Evolutionary conservation across 306 rosid genomes (phyloP), one percentile per base, ranked within the genome.

Genomic region (Astragalus glycyphyllos): DNA sequence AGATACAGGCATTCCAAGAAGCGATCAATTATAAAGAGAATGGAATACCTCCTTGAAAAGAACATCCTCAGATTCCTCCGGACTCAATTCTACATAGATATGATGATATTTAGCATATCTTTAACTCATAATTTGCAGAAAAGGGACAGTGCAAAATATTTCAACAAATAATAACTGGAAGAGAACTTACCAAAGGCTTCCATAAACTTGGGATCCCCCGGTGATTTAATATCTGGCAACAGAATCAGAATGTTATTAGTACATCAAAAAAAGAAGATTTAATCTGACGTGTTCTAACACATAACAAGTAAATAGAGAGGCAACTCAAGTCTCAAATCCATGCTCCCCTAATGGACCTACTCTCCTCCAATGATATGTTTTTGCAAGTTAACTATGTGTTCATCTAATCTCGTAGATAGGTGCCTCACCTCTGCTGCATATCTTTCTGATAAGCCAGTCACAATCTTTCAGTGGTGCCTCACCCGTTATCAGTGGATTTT

Each of bases 31-130:
- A 55, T 46, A 40, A 16, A 58, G 15, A 49, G 66, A 71, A 79
- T 58, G 16, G 9, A 81, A 66, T 64, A 90, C 96, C 94, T 90
- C 94, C 85, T 94, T 94, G 84, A 94, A 94, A 77, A 94, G 98
- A 88, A 94, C 96, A 79, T 94, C 98, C 66, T 94, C 98, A 37
- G 97, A 88, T 79, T 94, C 98, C 85, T 94, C 98, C 4, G 92
- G 86, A 76, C 98, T 94, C 81, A 94, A 67, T 66, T 94, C 98
- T 94, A 88, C 79, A 77, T 80, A 54, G 51, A 75, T 72, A 79
- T 31, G 65, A 56, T 54, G 23, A 51, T 35, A 75, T 23, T 82
- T 69, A 77, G 77, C 49, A 51, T 59, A 64, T 59, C 47, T 11
- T 69, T 67, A 63, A 16, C 40, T 20, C 14, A 73, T 50, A 44